Conservation (phyloP, 768 basidiomycete species). For the Mycena haematopus region DNA sequence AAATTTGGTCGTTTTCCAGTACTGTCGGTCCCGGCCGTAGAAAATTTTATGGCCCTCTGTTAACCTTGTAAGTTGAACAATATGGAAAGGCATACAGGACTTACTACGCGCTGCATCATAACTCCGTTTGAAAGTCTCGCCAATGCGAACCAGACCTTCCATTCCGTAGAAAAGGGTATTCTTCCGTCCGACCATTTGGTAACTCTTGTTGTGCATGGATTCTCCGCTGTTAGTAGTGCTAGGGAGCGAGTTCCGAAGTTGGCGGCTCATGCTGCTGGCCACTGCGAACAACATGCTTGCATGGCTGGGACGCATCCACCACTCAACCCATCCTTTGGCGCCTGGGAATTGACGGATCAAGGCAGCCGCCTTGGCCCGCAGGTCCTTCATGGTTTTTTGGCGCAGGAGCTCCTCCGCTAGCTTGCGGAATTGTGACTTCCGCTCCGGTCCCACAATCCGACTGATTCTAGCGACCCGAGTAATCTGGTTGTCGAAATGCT, state of each 20-base stretch:
- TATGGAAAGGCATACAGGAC: too few species aligned
- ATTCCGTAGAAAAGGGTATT: not conserved
- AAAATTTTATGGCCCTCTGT: too few species aligned
- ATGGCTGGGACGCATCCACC: conserved; percentile 39
- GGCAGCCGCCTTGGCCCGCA: conserved; percentile 15
- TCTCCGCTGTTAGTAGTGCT: conserved; percentile 32
- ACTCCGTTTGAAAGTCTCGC: too few species aligned
- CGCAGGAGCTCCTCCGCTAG: conserved; percentile 18
- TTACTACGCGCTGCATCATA: too few species aligned
- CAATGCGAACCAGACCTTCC: too few species aligned
- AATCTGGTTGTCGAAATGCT: conserved; percentile 40
- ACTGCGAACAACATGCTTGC: conserved; percentile 30
- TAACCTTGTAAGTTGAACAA: too few species aligned
- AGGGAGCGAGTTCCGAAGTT: conserved; percentile 30
- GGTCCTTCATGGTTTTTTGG: conserved; percentile 16
- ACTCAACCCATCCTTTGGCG: conserved; percentile 38
- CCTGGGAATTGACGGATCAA: conserved; percentile 35
- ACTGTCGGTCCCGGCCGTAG: conserved; percentile 17
- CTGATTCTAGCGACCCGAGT: conserved; percentile 35
- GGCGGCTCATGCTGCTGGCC: conserved; percentile 21
- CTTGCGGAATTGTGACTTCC: conserved; percentile 27
- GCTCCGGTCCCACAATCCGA: conserved; percentile 32
- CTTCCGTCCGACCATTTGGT: conserved; percentile 22
- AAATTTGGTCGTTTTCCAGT: conserved; percentile 12
- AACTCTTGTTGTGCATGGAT: conserved; percentile 31